Evolutionary conservation across 805 yeast species (phyloP).

Genomic region (Kregervanrija fluxuum): DNA sequence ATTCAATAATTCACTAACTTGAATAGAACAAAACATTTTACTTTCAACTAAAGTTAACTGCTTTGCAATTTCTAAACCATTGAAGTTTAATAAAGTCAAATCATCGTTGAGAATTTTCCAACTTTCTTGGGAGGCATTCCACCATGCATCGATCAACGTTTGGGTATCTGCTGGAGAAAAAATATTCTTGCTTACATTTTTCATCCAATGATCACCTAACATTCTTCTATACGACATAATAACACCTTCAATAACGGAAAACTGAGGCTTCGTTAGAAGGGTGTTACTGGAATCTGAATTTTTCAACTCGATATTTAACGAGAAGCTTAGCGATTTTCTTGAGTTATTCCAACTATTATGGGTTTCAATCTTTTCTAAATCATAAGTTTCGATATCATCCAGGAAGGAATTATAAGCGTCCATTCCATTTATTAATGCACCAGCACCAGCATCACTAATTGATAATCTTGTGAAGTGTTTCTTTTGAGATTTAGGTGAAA

Average conservation of each 20-base stretch:
- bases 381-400: constrained; percentile 28
- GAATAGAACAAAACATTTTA: constrained; percentile 52
- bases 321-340: constrained; percentile 21
- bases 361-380: constrained; percentile 18
- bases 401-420: constrained; percentile 26
- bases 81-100: constrained; percentile 47
- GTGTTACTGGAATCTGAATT: constrained; percentile 16
- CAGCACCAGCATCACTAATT: constrained; percentile 8
- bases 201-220: constrained; percentile 41
- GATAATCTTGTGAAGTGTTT: constrained; percentile 24
- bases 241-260: constrained; percentile 39
- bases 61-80: constrained; percentile 69
- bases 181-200: constrained; percentile 1
- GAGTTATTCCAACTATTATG: constrained; percentile 6
- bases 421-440: constrained; percentile 19
- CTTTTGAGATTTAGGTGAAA: constrained; percentile 29
- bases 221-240: constrained; percentile 47
- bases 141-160: constrained; percentile 39
- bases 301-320: constrained; percentile 24
- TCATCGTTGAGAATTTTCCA: constrained; percentile 53
- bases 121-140: constrained; percentile 41
- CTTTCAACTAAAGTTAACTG: constrained; percentile 71
- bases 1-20: constrained; percentile 59
- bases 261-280: constrained; percentile 31
- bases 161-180: constrained; percentile 29